These are phyloP conservation scores for Coniella vitis DNA, from an alignment of 2,329 filamentous ascomycete species.

Conservation along the genomic window DNA sequence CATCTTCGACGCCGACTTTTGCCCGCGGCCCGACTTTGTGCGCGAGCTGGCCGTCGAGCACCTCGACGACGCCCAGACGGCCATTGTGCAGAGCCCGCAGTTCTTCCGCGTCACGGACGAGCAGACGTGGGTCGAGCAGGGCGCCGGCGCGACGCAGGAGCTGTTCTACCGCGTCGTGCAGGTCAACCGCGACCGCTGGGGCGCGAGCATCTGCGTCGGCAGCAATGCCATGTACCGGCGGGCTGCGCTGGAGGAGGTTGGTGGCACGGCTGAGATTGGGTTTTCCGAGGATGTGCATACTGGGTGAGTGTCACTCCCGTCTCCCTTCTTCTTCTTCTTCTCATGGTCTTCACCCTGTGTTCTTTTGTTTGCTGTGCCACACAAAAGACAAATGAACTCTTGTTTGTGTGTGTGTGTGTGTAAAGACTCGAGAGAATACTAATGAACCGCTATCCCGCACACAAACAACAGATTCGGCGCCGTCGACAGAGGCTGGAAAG, in stretches of 20 bases:
- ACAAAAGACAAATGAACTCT: too few species aligned
- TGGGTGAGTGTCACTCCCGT: conserved; percentile 21
- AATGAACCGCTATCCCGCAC: too few species aligned
- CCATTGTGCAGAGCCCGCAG: conserved; percentile 35
- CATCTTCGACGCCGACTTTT: conserved; percentile 38
- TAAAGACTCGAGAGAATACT: too few species aligned
- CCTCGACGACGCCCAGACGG: conserved; percentile 30
- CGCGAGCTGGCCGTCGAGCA: conserved; percentile 32
- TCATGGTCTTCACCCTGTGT: background rate
- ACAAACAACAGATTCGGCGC: conserved; percentile 32
- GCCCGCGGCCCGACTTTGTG: conserved; percentile 33
- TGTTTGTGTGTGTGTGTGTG: too few species aligned
- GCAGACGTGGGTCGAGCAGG: conserved; percentile 38
- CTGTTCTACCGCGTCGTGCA: conserved; percentile 37
- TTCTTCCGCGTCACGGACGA: conserved; percentile 32
- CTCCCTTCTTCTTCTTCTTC: background rate
- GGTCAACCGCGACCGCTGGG: conserved; percentile 33
- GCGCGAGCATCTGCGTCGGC: conserved; percentile 34
- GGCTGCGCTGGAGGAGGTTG: conserved; percentile 31
- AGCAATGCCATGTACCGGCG: conserved; percentile 35
- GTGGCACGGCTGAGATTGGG: conserved; percentile 35
- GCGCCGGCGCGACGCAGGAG: conserved; percentile 34
- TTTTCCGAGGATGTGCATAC: conserved; percentile 39
- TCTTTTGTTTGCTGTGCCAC: too few species aligned
- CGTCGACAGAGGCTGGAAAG: conserved; percentile 35